Conservation (phyloP, 2,329 filamentous ascomycete species). For the Colletotrichum sp. region DNA sequence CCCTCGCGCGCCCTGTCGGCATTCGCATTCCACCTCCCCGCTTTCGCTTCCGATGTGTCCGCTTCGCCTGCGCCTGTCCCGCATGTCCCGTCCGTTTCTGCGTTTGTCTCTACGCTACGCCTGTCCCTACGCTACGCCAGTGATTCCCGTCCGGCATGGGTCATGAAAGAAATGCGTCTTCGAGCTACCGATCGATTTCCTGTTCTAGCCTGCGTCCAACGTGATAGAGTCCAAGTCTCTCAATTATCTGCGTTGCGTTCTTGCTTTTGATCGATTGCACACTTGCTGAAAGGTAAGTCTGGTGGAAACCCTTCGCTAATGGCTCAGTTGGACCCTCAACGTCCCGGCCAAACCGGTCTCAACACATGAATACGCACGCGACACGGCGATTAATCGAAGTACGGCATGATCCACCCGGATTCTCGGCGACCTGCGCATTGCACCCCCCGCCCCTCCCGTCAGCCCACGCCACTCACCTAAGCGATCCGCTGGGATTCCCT, state of each 20-base stretch:
- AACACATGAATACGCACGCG: background rate
- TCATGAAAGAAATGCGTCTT: background rate
- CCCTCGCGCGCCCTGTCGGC: background rate
- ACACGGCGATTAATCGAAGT: background rate
- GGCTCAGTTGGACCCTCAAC: background rate
- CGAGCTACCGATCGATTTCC: background rate
- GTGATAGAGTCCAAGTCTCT: background rate
- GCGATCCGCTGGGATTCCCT: background rate
- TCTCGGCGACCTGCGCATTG: background rate
- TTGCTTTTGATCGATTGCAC: background rate
- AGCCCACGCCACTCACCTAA: background rate
- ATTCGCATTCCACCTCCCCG: background rate
- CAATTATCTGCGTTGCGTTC: rapidly evolving
- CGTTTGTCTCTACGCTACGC: background rate
- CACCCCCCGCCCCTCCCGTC: background rate
- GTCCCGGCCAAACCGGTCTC: background rate
- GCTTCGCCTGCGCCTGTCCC: background rate
- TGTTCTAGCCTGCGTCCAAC: background rate
- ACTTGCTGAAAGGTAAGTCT: background rate
- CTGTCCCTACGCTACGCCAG: background rate
- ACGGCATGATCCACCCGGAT: background rate
- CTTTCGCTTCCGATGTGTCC: background rate
- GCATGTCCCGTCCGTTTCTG: background rate
- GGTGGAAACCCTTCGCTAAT: background rate
- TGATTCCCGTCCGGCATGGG: background rate